Evolutionary conservation across 202 grass and related monocot species (phyloP).

Genomic region (Saccharum hybrid): DNA sequence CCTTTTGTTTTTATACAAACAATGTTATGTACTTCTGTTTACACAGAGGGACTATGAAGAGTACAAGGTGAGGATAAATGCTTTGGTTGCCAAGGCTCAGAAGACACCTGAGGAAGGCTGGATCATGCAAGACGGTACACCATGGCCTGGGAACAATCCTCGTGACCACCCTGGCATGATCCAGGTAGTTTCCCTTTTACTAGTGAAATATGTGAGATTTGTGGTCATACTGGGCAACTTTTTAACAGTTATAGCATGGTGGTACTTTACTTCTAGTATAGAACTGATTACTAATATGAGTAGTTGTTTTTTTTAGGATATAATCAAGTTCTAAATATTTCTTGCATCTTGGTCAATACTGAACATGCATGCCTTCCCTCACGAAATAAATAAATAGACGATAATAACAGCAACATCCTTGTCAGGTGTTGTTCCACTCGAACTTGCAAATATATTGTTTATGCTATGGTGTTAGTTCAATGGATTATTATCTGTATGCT

Average conservation of each 20-base stretch:
- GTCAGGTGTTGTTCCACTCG: not conserved
- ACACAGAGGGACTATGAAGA: slow-evolving; percentile 95
- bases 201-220: slow-evolving; percentile 22
- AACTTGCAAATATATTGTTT: not conserved
- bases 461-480: not conserved
- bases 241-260: slow-evolving; percentile 15
- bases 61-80: slow-evolving; percentile 99
- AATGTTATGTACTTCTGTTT: slow-evolving; percentile 30
- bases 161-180: slow-evolving; percentile 99
- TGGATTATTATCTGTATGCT: not conserved
- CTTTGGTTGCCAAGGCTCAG: slow-evolving; percentile 95
- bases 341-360: not conserved
- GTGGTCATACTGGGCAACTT: not conserved
- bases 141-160: slow-evolving; percentile 97
- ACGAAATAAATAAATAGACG: not conserved
- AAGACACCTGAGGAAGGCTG: slow-evolving; percentile 99
- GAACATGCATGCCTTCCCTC: not conserved
- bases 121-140: slow-evolving; percentile 97
- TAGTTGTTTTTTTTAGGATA: not conserved
- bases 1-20: slow-evolving; percentile 30
- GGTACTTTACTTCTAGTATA: not conserved
- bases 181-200: slow-evolving; percentile 65
- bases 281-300: not conserved
- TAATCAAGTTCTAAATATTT: slow-evolving; percentile 27
- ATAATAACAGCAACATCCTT: not conserved